Base-by-base conservation (phyloP, 2,329 filamentous ascomycete genomes). In the Diaporthe vaccinii region DNA sequence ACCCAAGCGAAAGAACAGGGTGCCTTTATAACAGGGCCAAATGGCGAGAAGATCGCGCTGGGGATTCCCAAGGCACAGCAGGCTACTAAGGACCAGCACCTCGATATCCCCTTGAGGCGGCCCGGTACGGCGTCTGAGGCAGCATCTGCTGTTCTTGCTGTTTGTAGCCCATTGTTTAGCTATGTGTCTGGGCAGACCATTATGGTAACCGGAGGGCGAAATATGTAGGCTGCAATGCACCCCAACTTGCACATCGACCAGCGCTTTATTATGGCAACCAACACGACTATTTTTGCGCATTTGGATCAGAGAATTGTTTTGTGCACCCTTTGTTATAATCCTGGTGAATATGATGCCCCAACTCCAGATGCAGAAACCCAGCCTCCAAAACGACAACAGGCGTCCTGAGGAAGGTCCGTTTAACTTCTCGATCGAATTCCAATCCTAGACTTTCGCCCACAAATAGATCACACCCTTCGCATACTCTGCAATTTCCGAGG, bases 141-240 rank as follows among this genome's bases (percentile, higher is more conserved):
- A 15, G 95, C 95, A 36, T 91, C 91, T 76, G 91, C 91, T 51
- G 91, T 98, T 70, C 81, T 98, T 82, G 95, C 93, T 9, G 92
- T 97, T 39, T 94, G 92, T 3, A 96, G 94, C 81, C 95, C 95
- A 39, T 83, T 96, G 81, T 95, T 97, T 80, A 92, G 92, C 55
- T 98, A 98, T 85, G 94, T 98, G 5, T 93, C 90, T 77, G 95
- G 95, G 0, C 95, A 98, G 89, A 96, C 94, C 0, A 93, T 98
- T 79, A 94, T 92, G 86, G 94, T 97, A 71, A 97, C 94, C 7
- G 95, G 95, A 20, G 95, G 95, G 3, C 87, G 90, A 75, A 91
- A 91, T 78, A 91, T 91, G 86, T 91, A 82, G 72, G 8, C n/a
- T 17, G 31, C 28, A 53, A 17, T 17, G 6, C 28, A 25, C 28